A percentile compares a stretch with the other conserved stretches of the same genome.
Evolutionary conservation across 2,329 filamentous ascomycete species (phyloP).

Genomic region (Epichloe scottii): DNA sequence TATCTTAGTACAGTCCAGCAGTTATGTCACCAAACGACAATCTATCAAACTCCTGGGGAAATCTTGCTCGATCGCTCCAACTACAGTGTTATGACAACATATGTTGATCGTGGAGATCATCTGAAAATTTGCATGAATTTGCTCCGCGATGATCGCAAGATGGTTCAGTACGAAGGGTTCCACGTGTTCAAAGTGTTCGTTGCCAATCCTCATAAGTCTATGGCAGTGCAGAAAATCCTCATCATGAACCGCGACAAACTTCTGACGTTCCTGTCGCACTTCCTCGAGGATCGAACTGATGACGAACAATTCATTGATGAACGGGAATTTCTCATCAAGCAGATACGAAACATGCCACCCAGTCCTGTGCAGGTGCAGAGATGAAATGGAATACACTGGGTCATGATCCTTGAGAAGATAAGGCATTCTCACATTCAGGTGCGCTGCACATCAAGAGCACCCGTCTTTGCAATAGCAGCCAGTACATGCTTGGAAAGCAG

Average conservation of each 20-base stretch:
- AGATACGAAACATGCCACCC: constrained; percentile 62
- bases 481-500: neutral
- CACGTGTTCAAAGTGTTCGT: constrained; percentile 99
- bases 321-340: constrained; percentile 91
- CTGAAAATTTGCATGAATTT: constrained; percentile 98
- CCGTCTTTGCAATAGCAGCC: neutral
- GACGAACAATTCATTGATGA: constrained; percentile 98
- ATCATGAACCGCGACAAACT: constrained; percentile 93
- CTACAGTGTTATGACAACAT: constrained; percentile 95
- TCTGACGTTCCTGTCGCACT: constrained; percentile 76
- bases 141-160: constrained; percentile 86
- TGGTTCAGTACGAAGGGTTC: constrained; percentile 99
- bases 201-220: constrained; percentile 95
- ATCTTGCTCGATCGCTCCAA: constrained; percentile 90
- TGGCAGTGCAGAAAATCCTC: constrained; percentile 87
- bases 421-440: neutral
- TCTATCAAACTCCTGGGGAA: constrained; percentile 93
- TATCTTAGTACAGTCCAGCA: constrained; percentile 77
- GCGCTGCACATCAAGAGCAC: neutral
- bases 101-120: constrained; percentile 89
- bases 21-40: constrained; percentile 95
- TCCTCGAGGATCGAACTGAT: constrained; percentile 87
- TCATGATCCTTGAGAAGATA: neutral
- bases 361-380: constrained; percentile 42
- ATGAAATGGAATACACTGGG: constrained; percentile 10